Percentiles rank a stretch among this genome's conserved stretches.
Evolutionary conservation across 495 filamentous ascomycete genomes (phyloP).

Genomic region (Penicillium cosmopolitanum): DNA sequence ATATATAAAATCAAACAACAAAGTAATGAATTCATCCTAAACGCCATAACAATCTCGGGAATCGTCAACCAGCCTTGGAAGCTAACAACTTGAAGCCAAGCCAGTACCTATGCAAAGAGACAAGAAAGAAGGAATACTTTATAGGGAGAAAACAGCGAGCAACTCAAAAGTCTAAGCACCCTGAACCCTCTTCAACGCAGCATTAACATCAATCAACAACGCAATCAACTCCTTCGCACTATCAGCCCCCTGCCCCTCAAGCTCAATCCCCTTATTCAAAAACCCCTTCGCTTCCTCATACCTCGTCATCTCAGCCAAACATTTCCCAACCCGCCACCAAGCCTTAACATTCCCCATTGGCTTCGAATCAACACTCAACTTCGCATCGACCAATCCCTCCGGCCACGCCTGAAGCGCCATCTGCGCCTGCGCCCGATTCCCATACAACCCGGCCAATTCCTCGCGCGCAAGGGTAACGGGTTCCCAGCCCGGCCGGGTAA

Average conservation of each 20-base stretch:
- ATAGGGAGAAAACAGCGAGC: neutral
- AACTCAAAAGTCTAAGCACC: neutral
- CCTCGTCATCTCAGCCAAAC: constrained; percentile 87
- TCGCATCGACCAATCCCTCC: constrained; percentile 82
- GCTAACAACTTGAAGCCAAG: neutral
- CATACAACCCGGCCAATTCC: constrained; percentile 76
- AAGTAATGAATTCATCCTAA: constrained; percentile 2
- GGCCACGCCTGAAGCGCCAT: constrained; percentile 80
- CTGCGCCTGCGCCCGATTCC: constrained; percentile 87
- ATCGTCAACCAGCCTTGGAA: neutral
- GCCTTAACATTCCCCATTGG: constrained; percentile 85
- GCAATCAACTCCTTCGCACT: constrained; percentile 61
- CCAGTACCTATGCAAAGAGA: neutral
- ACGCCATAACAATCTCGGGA: constrained; percentile 7
- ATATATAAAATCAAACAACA: neutral
- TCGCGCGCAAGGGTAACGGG: constrained; percentile 78
- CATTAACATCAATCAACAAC: constrained; percentile 72
- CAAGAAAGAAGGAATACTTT: neutral
- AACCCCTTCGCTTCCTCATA: constrained; percentile 79
- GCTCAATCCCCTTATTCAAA: constrained; percentile 74
- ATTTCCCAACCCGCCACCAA: constrained; percentile 85
- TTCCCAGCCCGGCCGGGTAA: constrained; percentile 83
- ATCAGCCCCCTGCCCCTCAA: constrained; percentile 74
- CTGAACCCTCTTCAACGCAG: constrained; percentile 34
- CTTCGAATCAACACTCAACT: constrained; percentile 88